Base-by-base conservation (phyloP, 805 yeast genomes). In the Candida ficus region DNA sequence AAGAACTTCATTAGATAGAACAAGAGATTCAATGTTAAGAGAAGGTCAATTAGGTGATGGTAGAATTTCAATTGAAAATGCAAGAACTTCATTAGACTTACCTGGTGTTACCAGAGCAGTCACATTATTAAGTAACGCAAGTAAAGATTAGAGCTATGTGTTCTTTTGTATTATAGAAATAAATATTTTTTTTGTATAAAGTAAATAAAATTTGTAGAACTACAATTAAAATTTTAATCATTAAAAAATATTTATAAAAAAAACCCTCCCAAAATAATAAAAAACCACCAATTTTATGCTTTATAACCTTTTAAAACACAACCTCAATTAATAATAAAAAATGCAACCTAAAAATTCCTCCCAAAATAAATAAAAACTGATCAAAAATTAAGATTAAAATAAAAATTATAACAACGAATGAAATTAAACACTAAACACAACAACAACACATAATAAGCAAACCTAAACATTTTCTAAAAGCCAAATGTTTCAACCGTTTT, bases 101-200 rank as follows among this genome's bases (percentile, higher is more conserved):
- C 71, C 71, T 5, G 70, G 71, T 12, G 50, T 64, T 19, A 66
- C 69, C 0, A 61, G 57, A 37, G 71, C 71, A 6, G 62, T 51
- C 17, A 42, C 54, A 5, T 45, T 63, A 39, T 44, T 63, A 56
- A 56, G 62, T 39, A 49, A 50, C 8, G 22, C 26, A 9, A 33
- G 35, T 22, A 33, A 23, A 14, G 11, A 18, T 29, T 29, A 12
- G 8, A 18, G 9, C 18, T 7, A 9, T 14, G 4, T 7, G 12
- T 32, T 32, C 1, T 18, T 8, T 9, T 33, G 33, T 27, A 16
- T 14, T 21, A 20, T 21, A 27, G 20, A 31, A 20, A 18, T 26
- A 13, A 26, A 29, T 29, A 22, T 21, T 21, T 21, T 21, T 21
- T 21, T 21, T 9, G 9, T 21, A 7, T 21, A 7, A 7, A 21